Conservation (phyloP, 192 early-diverging fungal species). For the Podila epicladia region DNA sequence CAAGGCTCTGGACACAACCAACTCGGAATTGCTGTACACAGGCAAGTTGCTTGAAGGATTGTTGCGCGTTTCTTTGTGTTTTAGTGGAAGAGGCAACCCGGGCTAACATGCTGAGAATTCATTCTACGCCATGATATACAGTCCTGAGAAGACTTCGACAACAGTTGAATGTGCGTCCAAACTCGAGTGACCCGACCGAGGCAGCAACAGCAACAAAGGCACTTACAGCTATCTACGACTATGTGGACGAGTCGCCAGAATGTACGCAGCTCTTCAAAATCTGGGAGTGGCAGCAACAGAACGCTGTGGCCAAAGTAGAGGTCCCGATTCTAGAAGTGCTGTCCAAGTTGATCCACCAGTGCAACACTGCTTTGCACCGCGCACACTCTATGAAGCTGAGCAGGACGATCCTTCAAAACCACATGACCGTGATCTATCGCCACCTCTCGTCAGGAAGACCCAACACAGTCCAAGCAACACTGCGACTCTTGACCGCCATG, state of each 20-base stretch:
- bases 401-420: slow-evolving; percentile 66
- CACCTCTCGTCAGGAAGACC: slow-evolving; percentile 68
- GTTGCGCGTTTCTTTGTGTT: neutral
- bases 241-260: slow-evolving; percentile 70
- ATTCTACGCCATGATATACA: neutral
- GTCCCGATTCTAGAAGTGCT: slow-evolving; percentile 70
- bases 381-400: slow-evolving; percentile 53
- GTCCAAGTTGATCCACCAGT: slow-evolving; percentile 64
- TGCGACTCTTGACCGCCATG: slow-evolving; percentile 71
- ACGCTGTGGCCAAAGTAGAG: slow-evolving; percentile 64
- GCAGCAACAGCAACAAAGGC: slow-evolving; percentile 36
- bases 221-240: slow-evolving; percentile 50
- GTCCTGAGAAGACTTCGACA: slow-evolving; percentile 39
- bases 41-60: slow-evolving; percentile 8
- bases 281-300: slow-evolving; percentile 73
- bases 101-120: neutral
- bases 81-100: neutral
- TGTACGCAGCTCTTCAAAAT: slow-evolving; percentile 64
- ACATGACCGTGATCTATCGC: slow-evolving; percentile 72
- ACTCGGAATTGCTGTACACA: slow-evolving; percentile 28
- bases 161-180: slow-evolving; percentile 48
- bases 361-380: slow-evolving; percentile 39
- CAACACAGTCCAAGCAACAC: slow-evolving; percentile 67
- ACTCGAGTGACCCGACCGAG: slow-evolving; percentile 37
- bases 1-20: slow-evolving; percentile 38